These are phyloP conservation scores for Fusarium foetens DNA, from an alignment of 2,329 filamentous ascomycete genomes.

Conservation along the genomic window DNA sequence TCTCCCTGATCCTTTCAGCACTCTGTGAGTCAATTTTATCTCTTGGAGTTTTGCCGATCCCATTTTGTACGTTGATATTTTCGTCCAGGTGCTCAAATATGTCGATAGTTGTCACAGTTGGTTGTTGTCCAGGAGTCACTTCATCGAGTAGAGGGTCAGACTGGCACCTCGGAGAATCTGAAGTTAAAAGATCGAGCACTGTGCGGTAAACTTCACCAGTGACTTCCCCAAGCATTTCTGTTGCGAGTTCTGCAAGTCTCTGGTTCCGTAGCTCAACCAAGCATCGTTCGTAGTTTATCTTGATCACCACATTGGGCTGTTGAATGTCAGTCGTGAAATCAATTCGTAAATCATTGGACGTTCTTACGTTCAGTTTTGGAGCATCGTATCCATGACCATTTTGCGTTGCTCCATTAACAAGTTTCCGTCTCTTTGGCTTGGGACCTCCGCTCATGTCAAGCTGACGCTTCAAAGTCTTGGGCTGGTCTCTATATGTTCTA, in stretches of 20 bases:
- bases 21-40: conserved; percentile 59
- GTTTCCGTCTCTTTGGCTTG: conserved; percentile 63
- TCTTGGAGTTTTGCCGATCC: conserved; percentile 65
- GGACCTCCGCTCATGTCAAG: conserved; percentile 56
- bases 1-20: conserved; percentile 60
- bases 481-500: conserved; percentile 63
- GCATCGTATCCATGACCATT: conserved; percentile 53
- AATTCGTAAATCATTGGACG: neutral
- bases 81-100: conserved; percentile 65
- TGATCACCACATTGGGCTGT: conserved; percentile 77
- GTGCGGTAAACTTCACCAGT: conserved; percentile 83
- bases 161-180: conserved; percentile 74
- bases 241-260: conserved; percentile 77
- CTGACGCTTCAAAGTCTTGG: conserved; percentile 62
- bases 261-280: conserved; percentile 84
- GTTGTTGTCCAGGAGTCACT: conserved; percentile 44
- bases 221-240: conserved; percentile 74
- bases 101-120: conserved; percentile 63
- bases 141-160: conserved; percentile 59
- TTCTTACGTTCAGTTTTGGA: conserved; percentile 64
- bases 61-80: conserved; percentile 62
- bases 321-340: conserved; percentile 43
- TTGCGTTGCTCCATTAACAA: conserved; percentile 58
- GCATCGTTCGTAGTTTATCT: conserved; percentile 87
- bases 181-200: conserved; percentile 76